phyloP scores from a whole-genome alignment of 1,284 basidiomycete genomes.

The Sparassis latifolia region DNA sequence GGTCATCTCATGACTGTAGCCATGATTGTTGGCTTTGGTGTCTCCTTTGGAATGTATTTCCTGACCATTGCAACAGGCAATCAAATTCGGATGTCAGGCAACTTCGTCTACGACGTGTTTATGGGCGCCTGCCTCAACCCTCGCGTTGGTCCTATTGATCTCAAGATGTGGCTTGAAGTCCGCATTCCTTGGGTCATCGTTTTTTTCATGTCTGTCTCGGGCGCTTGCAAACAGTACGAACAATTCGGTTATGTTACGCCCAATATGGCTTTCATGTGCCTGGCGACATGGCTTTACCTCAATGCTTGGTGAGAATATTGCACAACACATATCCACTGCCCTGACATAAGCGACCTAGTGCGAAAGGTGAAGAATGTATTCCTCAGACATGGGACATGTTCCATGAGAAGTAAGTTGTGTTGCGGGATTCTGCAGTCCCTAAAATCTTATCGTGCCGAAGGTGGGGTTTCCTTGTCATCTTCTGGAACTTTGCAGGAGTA shows the following conservation, averaged over 20 bases:
- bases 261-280: constrained; percentile 97
- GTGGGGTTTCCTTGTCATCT: constrained; percentile 92
- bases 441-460: constrained; percentile 20
- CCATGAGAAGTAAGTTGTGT: constrained; percentile 73
- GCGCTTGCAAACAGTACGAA: constrained; percentile 95
- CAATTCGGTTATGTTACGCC: constrained; percentile 88
- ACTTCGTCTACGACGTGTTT: constrained; percentile 90
- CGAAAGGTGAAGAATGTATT: constrained; percentile 94
- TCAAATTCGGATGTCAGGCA: constrained; percentile 89
- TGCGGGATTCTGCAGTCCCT: constrained; percentile 5
- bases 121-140: constrained; percentile 97
- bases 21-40: constrained; percentile 86
- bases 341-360: constrained; percentile 25
- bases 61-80: constrained; percentile 72
- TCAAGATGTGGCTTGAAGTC: constrained; percentile 99
- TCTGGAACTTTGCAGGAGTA: constrained; percentile 97
- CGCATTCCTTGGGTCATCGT: constrained; percentile 96
- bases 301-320: constrained; percentile 77
- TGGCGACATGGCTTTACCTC: constrained; percentile 94
- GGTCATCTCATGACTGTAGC: constrained; percentile 95
- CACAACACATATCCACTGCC: neutral
- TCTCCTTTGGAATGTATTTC: constrained; percentile 79
- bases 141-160: constrained; percentile 86
- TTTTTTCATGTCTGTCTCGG: constrained; percentile 90
- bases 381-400: constrained; percentile 99